Evolutionary conservation across 164 flowering plant genomes (phyloP), one percentile per base, ranked within the genome.

Genomic region (Magnolia kwangsiensis): DNA sequence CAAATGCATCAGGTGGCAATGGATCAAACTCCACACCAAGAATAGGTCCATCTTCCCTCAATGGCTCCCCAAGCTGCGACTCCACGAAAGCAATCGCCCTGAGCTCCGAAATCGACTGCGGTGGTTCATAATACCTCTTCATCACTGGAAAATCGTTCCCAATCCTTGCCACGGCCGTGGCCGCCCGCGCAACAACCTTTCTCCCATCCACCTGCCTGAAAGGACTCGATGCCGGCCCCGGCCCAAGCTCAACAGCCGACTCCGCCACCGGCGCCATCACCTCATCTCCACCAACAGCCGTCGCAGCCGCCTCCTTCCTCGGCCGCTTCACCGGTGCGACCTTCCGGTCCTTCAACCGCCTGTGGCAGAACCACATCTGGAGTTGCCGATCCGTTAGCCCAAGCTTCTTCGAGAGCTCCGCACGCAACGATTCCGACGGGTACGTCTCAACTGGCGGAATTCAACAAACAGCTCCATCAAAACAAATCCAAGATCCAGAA

Each of bases 341-440:
- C 77, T 92, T 94, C 82, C 89, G 79, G 74, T 94, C 98, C 80
- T 94, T 94, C 78, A 94, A 79, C 81, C 98, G 84, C 84, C 98
- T 73, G 76, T 94, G 98, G 74, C 98, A 94, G 72, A 94, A 94
- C 98, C 98, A 94, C 97, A 94, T 94, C 90, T 94, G 97, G 78
- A 94, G 74, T 74, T 94, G 98, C 83, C 98, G 84, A 88, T 94
- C 98, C 67, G 96, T 80, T 0, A 94, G 86, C 69, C 88, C 95
- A 66, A 91, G 73, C 66, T 90, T 84, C 72, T 1, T 89, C 3
- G 98, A 91, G 2, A 94, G 83, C 76, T 92, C 95, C 6, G 88
- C 92, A 37, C 97, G 72, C 70, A 88, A 7, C 0, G 90, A 59
- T 75, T 94, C 97, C n/a, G 93, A 86, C 8, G 98, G 98, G 75